Conservation (phyloP, 1,139 yeast genomes). For the Suhomyces taliae region DNA sequence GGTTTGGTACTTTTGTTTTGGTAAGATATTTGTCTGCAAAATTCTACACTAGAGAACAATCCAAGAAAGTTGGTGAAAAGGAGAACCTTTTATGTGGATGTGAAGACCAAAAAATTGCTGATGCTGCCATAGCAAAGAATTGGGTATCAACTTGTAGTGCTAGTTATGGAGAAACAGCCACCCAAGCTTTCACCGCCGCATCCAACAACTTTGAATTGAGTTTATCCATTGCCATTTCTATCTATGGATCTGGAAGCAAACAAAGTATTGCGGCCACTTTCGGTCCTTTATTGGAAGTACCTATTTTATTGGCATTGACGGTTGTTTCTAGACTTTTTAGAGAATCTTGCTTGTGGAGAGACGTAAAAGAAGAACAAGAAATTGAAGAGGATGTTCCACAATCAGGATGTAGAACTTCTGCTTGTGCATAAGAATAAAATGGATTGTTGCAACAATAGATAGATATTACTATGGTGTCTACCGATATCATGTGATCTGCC, state of each 20-base stretch:
- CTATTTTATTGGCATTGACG: constrained; percentile 37
- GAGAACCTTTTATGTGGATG: constrained; percentile 36
- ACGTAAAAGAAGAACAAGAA: constrained; percentile 13
- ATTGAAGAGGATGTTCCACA: neutral
- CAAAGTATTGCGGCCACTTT: constrained; percentile 62
- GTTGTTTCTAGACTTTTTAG: constrained; percentile 40
- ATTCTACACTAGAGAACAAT: constrained; percentile 1
- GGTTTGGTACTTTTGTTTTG: constrained; percentile 46
- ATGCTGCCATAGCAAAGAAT: constrained; percentile 8
- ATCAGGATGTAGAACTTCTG: too few species aligned
- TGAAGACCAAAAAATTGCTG: constrained; percentile 20
- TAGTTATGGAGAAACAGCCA: constrained; percentile 40
- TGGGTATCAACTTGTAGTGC: constrained; percentile 35
- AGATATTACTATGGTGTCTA: too few species aligned
- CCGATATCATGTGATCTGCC: too few species aligned
- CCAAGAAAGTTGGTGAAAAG: constrained; percentile 1
- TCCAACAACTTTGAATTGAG: constrained; percentile 44
- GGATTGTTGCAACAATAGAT: too few species aligned
- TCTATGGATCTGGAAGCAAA: constrained; percentile 53
- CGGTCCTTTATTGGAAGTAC: constrained; percentile 46
- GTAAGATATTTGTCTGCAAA: constrained; percentile 29
- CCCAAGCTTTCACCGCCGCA: constrained; percentile 60
- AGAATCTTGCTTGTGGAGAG: constrained; percentile 26
- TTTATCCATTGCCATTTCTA: constrained; percentile 51
- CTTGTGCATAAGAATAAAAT: too few species aligned